Percentiles rank a stretch among this genome's conserved stretches.
Evolutionary conservation across 345 rosid species (phyloP).

Genomic region (Pugionium cornutum): DNA sequence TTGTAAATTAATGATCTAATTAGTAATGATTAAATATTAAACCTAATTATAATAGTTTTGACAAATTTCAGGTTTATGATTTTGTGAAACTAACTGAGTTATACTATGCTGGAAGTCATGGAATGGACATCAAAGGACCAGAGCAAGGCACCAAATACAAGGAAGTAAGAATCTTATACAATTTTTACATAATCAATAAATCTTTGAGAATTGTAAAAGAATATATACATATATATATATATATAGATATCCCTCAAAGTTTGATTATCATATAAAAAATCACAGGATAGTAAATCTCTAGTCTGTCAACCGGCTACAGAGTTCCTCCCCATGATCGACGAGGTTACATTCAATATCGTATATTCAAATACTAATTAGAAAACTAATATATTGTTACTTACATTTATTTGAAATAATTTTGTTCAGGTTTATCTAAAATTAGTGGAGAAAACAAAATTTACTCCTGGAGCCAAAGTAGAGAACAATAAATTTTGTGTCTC

Average conservation of each 20-base stretch:
- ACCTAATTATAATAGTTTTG: neutral
- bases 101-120: constrained; percentile 97
- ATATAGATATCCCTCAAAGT: neutral
- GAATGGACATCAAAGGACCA: constrained; percentile 98
- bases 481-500: constrained; percentile 92
- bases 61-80: constrained; percentile 41
- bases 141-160: constrained; percentile 44
- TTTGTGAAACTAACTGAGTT: constrained; percentile 79
- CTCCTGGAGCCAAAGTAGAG: constrained; percentile 80
- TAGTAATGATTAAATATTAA: neutral
- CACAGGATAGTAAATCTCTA: constrained; percentile 49
- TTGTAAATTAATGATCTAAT: constrained; percentile 24
- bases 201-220: neutral
- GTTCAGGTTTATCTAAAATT: constrained; percentile 51
- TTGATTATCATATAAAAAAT: neutral
- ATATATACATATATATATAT: no score
- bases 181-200: constrained; percentile 33
- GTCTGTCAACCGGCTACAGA: constrained; percentile 85
- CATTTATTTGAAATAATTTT: neutral
- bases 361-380: neutral
- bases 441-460: constrained; percentile 62
- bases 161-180: constrained; percentile 37
- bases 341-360: constrained; percentile 44
- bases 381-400: neutral
- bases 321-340: constrained; percentile 81